Conservation (phyloP, 2,329 filamentous ascomycete genomes). For the Alternaria brassicae region DNA sequence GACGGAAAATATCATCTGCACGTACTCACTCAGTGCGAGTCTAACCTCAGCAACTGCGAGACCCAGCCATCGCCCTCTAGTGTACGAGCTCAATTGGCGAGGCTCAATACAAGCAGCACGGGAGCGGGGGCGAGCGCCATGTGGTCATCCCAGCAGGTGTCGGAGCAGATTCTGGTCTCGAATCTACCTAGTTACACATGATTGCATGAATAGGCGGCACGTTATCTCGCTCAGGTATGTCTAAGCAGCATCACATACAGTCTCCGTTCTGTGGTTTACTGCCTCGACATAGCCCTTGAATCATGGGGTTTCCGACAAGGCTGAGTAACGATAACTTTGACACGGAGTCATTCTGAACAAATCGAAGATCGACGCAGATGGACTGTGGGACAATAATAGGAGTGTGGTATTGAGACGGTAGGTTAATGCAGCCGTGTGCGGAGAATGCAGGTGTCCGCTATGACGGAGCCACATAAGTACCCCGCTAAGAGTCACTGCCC, state of each 20-base stretch:
- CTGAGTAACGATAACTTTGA: neutral
- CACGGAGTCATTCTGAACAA: neutral
- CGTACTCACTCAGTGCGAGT: neutral
- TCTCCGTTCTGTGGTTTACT: neutral
- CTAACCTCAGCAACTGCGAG: neutral
- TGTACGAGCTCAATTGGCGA: neutral
- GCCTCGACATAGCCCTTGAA: neutral
- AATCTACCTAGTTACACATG: neutral
- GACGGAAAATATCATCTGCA: neutral
- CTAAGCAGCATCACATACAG: neutral
- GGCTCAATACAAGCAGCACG: neutral
- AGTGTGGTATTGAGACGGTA: neutral
- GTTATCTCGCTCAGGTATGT: neutral
- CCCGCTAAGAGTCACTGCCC: conserved; percentile 14
- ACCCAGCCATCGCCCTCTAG: neutral
- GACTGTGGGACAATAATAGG: neutral
- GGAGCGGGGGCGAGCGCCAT: neutral
- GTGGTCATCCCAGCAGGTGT: neutral
- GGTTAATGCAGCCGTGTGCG: neutral
- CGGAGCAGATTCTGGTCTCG: neutral
- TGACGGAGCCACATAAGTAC: neutral
- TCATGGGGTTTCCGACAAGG: neutral
- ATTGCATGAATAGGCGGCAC: neutral
- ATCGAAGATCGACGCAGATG: neutral
- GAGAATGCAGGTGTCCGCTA: neutral